phyloP scores from a whole-genome alignment of 2,329 filamentous ascomycete genomes.

The Chaetothyriales sp. region DNA sequence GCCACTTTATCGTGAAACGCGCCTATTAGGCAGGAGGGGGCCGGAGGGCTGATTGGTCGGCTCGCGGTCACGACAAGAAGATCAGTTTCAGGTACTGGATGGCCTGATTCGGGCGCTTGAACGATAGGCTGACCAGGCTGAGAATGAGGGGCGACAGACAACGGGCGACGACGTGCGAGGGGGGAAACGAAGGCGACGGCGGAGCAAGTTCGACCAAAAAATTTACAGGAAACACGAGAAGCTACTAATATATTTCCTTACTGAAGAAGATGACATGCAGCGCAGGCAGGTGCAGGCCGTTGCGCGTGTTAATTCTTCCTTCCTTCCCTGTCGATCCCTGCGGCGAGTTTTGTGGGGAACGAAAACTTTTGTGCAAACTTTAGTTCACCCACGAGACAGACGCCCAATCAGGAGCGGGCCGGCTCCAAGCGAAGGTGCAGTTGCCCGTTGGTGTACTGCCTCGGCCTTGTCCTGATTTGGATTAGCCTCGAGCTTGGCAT shows the following conservation, averaged over 20 bases:
- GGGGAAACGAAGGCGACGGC: too few relatives aligned
- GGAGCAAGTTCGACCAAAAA: too few relatives aligned
- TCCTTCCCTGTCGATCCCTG: not conserved
- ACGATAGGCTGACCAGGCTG: not conserved
- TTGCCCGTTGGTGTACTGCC: not conserved
- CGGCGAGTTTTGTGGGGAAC: not conserved
- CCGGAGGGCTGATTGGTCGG: not conserved
- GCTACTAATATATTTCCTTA: too few relatives aligned
- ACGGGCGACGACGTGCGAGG: too few relatives aligned
- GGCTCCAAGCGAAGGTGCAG: not conserved
- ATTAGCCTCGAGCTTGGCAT: not conserved
- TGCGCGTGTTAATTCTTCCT: too few relatives aligned
- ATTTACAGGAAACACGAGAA: too few relatives aligned
- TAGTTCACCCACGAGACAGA: not conserved
- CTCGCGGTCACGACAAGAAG: not conserved
- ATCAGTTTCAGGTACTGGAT: not conserved
- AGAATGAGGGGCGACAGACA: too few relatives aligned
- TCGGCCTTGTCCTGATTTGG: not conserved
- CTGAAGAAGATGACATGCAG: too few relatives aligned
- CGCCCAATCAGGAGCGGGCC: not conserved
- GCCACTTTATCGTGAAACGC: not conserved
- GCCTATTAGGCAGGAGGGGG: not conserved
- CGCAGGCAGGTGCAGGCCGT: too few relatives aligned
- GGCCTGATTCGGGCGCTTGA: not conserved
- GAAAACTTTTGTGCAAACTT: not conserved